Base-by-base conservation (phyloP, 345 rosid species). In the Eucalyptus coolabah region DNA sequence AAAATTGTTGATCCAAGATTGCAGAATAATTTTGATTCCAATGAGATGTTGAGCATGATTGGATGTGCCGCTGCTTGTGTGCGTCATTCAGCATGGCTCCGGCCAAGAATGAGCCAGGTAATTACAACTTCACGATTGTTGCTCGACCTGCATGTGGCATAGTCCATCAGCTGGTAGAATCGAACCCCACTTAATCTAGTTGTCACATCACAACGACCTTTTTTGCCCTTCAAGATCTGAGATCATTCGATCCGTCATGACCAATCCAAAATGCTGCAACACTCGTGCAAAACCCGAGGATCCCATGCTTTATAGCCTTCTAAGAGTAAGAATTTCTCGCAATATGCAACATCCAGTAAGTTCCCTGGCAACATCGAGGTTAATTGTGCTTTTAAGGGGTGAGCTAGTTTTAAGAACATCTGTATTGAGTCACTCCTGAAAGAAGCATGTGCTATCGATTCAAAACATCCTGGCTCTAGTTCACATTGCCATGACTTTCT, bases 51-150 rank as follows among this genome's bases (percentile, higher is more conserved):
- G 81, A 89, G 93, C 88, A 93, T 96, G 97, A 94, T 96, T 89
- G 93, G 94, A 88, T 95, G 95, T 88, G 97, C 99, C 59, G 96
- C 97, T 89, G 96, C 96, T 90, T 97, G 97, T 89, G 92, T 94
- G 30, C 96, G 97, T 85, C 98, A 93, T 44, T 95, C 98, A 63
- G 96, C 96, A 2, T 90, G 94, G 92, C 96, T 94, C 59, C 93
- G 98, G 4, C 98, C 97, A 12, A 94, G 95, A 12, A 96, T 94
- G 96, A 95, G 96, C 93, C 98, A 96, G 98, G 99, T 96, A 91
- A 34, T 19, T 67, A 49, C 47, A 37, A 69, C 14, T 82, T 50
- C 26, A 81, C 40, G 9, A 47, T 86, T 17, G 32, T 14, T 28
- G 13, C 42, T 65, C 44, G 7, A 50, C 60, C 80, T 40, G 23